phyloP scores from a whole-genome alignment of 2,329 filamentous ascomycete species.

The Aureobasidium zeae region DNA sequence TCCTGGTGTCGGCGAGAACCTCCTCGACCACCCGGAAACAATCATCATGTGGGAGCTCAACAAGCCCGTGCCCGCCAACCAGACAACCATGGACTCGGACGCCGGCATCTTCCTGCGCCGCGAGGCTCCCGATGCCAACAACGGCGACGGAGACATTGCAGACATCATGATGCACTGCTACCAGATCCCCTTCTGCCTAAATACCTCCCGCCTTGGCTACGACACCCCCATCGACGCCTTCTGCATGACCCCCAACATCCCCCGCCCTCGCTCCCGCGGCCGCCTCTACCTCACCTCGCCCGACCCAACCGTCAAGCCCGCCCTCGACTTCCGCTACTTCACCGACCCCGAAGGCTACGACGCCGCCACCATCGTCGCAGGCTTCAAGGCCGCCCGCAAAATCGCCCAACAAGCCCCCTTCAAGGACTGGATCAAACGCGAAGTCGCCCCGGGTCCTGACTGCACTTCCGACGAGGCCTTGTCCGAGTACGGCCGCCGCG shows the following conservation, averaged over 20 bases:
- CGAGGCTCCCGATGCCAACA: constrained; percentile 59
- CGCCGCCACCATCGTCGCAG: constrained; percentile 68
- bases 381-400: constrained; percentile 66
- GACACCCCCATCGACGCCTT: constrained; percentile 65
- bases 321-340: constrained; percentile 83
- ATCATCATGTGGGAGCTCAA: constrained; percentile 73
- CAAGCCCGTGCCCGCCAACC: constrained; percentile 63
- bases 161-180: constrained; percentile 97
- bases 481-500: constrained; percentile 69
- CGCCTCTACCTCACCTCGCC: constrained; percentile 67
- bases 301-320: constrained; percentile 68
- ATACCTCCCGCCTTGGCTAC: constrained; percentile 69
- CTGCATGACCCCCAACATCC: constrained; percentile 90
- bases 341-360: constrained; percentile 80
- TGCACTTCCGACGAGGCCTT: constrained; percentile 71
- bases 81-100: constrained; percentile 87
- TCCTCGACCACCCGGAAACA: constrained; percentile 55
- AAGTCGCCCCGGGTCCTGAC: constrained; percentile 67
- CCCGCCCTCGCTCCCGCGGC: constrained; percentile 68
- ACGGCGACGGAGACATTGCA: constrained; percentile 62
- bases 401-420: constrained; percentile 68
- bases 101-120: constrained; percentile 81
- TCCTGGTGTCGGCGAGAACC: constrained; percentile 54
- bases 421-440: constrained; percentile 71
- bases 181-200: constrained; percentile 84